phyloP scores from a whole-genome alignment of 129 eudicot genomes.

The Artemisia tridentata region DNA sequence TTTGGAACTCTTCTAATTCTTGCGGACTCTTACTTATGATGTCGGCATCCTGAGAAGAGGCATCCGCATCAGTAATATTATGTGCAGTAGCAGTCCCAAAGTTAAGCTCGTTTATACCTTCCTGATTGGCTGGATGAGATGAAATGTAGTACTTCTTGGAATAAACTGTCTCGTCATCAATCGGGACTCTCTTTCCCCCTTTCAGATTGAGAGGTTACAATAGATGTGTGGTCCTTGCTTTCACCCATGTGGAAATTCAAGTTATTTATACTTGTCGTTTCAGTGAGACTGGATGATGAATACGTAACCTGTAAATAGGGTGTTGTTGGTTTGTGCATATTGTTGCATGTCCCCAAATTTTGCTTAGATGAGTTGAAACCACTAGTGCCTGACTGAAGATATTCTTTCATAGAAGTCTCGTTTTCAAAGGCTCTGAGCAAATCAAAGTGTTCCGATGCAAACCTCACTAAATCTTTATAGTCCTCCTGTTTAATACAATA shows the following conservation, averaged over 20 bases:
- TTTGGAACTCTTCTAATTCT: too few species aligned
- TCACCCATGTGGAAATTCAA: not conserved
- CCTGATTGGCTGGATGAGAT: not conserved
- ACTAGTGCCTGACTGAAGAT: conserved; percentile 7
- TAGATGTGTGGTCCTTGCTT: not conserved
- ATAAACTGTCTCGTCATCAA: conserved; percentile 26
- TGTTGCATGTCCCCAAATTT: not conserved
- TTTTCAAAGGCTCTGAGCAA: conserved; percentile 33
- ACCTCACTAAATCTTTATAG: conserved; percentile 34
- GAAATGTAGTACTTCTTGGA: not conserved
- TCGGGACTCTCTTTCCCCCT: conserved; percentile 5
- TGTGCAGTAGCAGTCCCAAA: not conserved
- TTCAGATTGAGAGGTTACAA: conserved; percentile 24
- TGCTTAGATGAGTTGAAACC: not conserved
- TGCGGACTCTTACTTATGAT: too few species aligned
- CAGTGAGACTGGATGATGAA: not conserved
- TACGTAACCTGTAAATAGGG: conserved; percentile 10
- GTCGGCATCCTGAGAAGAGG: too few species aligned
- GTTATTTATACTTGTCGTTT: not conserved
- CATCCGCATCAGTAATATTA: too few species aligned
- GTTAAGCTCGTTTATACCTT: conserved; percentile 7
- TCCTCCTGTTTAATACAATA: too few species aligned
- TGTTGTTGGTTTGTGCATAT: conserved; percentile 8
- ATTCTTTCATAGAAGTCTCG: conserved; percentile 27
- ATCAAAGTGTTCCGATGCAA: conserved; percentile 50